Conservation (phyloP, 306 rosid genomes). For the Hippophae tibetana region DNA sequence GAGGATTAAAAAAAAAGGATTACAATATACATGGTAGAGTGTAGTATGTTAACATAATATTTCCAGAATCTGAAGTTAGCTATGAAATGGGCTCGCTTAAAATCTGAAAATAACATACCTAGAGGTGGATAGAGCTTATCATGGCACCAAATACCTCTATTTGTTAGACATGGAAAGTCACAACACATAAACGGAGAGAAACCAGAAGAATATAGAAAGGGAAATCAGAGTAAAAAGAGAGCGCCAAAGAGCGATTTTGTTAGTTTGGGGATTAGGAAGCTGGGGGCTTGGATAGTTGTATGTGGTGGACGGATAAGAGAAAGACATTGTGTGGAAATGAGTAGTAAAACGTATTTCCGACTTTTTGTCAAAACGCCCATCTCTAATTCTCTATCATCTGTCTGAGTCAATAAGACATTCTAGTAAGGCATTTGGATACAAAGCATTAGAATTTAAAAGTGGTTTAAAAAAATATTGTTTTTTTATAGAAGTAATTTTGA, state of each 20-base stretch:
- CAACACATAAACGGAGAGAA: background rate
- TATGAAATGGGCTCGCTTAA: no score
- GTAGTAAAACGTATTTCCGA: conserved; percentile 12
- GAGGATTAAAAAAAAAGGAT: no score
- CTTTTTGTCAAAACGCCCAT: background rate
- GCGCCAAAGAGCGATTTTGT: background rate
- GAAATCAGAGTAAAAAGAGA: background rate
- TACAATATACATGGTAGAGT: no score
- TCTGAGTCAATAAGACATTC: no score
- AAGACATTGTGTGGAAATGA: conserved; percentile 25
- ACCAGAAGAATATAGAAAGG: background rate
- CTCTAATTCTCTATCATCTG: no score
- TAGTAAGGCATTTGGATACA: no score
- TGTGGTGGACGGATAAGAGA: conserved; percentile 18
- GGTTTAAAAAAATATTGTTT: no score
- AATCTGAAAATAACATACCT: background rate
- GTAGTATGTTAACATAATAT: no score
- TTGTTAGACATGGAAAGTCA: background rate
- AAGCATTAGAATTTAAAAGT: no score
- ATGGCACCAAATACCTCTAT: conserved; percentile 12
- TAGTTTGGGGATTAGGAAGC: background rate
- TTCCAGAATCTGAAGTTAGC: no score
- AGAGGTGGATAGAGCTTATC: conserved; percentile 6
- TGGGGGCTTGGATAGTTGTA: background rate
- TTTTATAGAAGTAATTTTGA: no score